Base-by-base conservation (phyloP, 305 asterid genomes). In the Fraxinus angustifolia region DNA sequence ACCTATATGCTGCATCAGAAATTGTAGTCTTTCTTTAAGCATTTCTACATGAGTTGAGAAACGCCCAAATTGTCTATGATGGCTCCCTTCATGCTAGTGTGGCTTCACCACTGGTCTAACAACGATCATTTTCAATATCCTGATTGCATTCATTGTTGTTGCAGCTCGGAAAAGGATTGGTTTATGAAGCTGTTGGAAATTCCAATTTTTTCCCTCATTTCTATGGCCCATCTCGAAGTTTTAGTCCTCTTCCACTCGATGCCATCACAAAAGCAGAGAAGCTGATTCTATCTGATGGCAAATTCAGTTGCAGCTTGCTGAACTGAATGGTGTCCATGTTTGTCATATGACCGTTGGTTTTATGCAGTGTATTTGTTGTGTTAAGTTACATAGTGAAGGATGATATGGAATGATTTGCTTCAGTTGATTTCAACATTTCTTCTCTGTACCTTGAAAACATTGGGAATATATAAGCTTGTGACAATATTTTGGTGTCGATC, bases 101-200 rank as follows among this genome's bases (percentile, higher is more conserved):
- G 33, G 33, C 30, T 74, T 35, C 56, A 48, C 30, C 34, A 42
- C 30, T 74, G 62, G 30, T 4, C 56, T 21, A 40, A 38, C 36
- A 23, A 2, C 2, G 36, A 45, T 42, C 19, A 21, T 6, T 23
- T 42, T 28, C 14, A 35, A 21, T 60, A 19, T 62, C 33, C 11
- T 21, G 67, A 35, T 19, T 68, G 26, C 38, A 62, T 67, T 30
- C 58, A 19, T 19, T 65, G 21, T 60, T 53, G 16, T 79, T 84
- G 79, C 96, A 94, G 98, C 98, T 92, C 35, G 97, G 97, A 7
- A 75, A 89, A 60, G 99, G 98, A 70, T 84, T 92, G 88, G 82
- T 91, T 50, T 93, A 93, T 80, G 98, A 95, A 91, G 89, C 88
- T 23, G 87, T 85, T 72, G 96, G 88, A 0, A 90, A 90, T 30